Conservation (phyloP, 495 filamentous ascomycete genomes). For the Massariosphaeria phaeospora region DNA sequence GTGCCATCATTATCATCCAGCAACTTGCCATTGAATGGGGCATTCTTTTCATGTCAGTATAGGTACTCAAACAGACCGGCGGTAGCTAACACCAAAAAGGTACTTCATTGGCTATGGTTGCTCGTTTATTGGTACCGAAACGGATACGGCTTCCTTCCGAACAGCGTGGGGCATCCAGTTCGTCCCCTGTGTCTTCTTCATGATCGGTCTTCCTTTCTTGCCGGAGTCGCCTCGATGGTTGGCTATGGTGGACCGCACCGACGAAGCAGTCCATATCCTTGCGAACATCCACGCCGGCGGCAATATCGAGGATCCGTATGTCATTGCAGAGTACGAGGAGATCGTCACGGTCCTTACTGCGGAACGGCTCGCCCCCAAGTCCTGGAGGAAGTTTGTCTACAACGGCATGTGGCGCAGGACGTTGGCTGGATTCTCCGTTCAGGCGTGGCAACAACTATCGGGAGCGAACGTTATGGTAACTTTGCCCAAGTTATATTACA, state of each 20-base stretch:
- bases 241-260: slow-evolving; percentile 60
- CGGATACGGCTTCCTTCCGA: slow-evolving; percentile 57
- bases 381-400: slow-evolving; percentile 56
- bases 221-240: slow-evolving; percentile 71
- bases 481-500: no score
- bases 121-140: slow-evolving; percentile 54
- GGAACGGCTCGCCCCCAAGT: slow-evolving; percentile 48
- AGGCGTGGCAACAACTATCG: slow-evolving; percentile 65
- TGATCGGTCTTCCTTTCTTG: slow-evolving; percentile 63
- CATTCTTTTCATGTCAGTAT: slow-evolving; percentile 42
- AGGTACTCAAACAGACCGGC: slow-evolving; percentile 35
- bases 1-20: slow-evolving; percentile 67
- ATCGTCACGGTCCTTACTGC: slow-evolving; percentile 58
- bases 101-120: slow-evolving; percentile 60
- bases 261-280: slow-evolving; percentile 63
- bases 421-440: slow-evolving; percentile 61
- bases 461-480: slow-evolving; percentile 50
- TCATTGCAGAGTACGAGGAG: slow-evolving; percentile 69
- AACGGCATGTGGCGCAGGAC: slow-evolving; percentile 71
- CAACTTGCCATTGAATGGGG: slow-evolving; percentile 74
- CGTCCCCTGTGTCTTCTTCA: slow-evolving; percentile 59
- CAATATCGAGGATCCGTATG: slow-evolving; percentile 58
- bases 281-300: slow-evolving; percentile 65
- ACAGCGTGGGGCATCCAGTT: slow-evolving; percentile 72
- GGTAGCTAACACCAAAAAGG: slow-evolving; percentile 48